Evolutionary conservation across 2,329 filamentous ascomycete species (phyloP).

Genomic region (Stemphylium vesicarium): DNA sequence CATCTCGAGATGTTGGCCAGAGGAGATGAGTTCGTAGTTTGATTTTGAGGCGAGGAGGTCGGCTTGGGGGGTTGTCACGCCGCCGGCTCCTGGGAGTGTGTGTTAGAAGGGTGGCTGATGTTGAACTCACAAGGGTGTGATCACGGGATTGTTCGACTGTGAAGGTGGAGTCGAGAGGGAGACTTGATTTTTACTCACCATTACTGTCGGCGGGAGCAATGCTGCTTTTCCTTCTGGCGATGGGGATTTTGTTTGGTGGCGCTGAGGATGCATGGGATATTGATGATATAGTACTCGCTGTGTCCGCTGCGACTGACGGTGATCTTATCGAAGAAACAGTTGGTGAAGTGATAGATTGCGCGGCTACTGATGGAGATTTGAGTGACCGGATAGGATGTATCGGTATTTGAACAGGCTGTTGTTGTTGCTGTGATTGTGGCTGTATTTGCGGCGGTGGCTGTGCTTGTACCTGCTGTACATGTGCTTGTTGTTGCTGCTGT

Average conservation of each 20-base stretch:
- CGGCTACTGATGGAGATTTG: conserved; percentile 19
- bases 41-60: conserved; percentile 38
- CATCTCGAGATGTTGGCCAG: conserved; percentile 40
- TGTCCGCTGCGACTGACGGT: conserved; percentile 28
- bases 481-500: conserved; percentile 22
- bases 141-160: conserved; percentile 1
- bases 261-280: conserved; percentile 33
- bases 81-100: conserved; percentile 23
- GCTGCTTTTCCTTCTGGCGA: conserved; percentile 28
- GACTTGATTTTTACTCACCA: conserved; percentile 12
- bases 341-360: conserved; percentile 15
- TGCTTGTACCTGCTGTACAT: background rate
- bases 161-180: background rate
- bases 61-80: conserved; percentile 35
- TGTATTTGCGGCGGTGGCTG: conserved; percentile 1
- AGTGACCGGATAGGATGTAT: conserved; percentile 25
- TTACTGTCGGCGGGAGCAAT: conserved; percentile 32
- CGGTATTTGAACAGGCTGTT: conserved; percentile 13
- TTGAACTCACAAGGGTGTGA: no score
- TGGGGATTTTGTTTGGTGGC: conserved; percentile 32
- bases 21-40: conserved; percentile 41
- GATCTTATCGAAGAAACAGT: conserved; percentile 26
- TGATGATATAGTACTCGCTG: conserved; percentile 33
- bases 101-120: conserved; percentile 1
- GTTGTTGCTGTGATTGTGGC: conserved; percentile 8